Conservation (phyloP, 257 asterid species). For the Phtheirospermum japonicum region DNA sequence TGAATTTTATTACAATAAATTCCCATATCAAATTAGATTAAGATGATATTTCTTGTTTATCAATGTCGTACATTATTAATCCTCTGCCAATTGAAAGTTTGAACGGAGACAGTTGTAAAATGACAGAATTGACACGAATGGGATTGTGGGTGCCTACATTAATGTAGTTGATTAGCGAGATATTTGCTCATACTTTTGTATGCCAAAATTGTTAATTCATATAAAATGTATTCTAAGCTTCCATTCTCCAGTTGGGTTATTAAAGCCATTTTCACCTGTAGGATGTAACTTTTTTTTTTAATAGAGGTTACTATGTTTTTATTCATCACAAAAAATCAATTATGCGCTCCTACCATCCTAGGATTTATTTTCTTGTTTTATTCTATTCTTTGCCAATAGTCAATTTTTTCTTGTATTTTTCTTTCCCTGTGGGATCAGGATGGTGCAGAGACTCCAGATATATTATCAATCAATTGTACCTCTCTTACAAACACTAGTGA, state of each 20-base stretch:
- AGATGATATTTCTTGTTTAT: not conserved
- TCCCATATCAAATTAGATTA: not conserved
- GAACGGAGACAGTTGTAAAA: constrained; percentile 2
- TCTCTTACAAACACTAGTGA: constrained; percentile 70
- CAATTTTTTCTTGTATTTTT: not conserved
- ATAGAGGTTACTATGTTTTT: not conserved
- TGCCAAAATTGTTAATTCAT: too few relatives aligned
- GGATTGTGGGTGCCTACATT: not conserved
- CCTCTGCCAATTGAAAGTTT: constrained; percentile 9
- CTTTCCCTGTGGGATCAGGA: constrained; percentile 45
- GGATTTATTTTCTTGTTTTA: not conserved
- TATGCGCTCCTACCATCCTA: constrained; percentile 7
- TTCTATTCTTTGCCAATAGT: constrained; percentile 10
- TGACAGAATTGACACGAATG: constrained; percentile 7
- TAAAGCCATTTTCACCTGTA: not conserved
- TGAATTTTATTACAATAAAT: constrained; percentile 10
- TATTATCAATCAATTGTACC: constrained; percentile 74
- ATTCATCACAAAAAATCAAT: not conserved
- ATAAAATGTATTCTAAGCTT: not conserved
- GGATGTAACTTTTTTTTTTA: too few relatives aligned
- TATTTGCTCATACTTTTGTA: constrained; percentile 2
- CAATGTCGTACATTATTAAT: not conserved
- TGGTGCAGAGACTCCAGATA: constrained; percentile 57
- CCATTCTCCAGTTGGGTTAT: not conserved
- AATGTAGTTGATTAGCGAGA: not conserved